Base-by-base conservation (phyloP, 441 rosid species). In the Jatropha podagrica region DNA sequence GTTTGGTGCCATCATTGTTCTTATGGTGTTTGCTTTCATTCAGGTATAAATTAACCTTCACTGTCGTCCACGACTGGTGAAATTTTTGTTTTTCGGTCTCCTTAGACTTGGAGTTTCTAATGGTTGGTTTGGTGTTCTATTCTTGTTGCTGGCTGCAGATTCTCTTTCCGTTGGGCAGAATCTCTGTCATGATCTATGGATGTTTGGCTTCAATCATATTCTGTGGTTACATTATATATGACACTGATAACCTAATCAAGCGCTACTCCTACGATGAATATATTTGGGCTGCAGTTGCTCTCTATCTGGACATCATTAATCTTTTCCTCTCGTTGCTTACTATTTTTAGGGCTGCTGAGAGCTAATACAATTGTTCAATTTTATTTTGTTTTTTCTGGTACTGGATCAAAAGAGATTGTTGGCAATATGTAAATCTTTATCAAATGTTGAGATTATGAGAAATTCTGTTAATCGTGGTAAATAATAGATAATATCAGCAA, bases 171-270 rank as follows among this genome's bases (percentile, higher is more conserved):
- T 32, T 89, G 76, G 97, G 97, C 18, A 89, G 74, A 81, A 80
- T 90, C 73, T 92, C 98, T 1, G 86, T 87, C 51, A 90, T 90
- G 97, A 86, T 93, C 72, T 93, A 92, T 49, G 97, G 97, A 68
- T 69, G 89, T 69, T 10, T 93, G 74, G 96, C 93, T 0, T 74
- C 97, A 12, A 83, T 93, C 76, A 86, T 93, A 65, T 93, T 92
- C 85, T 90, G 97, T 68, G 98, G 92, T 0, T 93, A 91, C 84
- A 93, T 93, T 37, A 79, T 92, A 1, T 93, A 89, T 32, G 97
- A 93, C 76, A 93, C 98, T 0, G 98, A 92, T 80, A 92, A 93
- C 77, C 80, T 92, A 75, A 93, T 93, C 84, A 93, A 93, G 88
- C 91, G 98, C 7, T 83, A 78, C 83, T 66, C 90, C 0, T 93